Conservation (phyloP, 495 filamentous ascomycete genomes). For the Penicillium macrosclerotiorum region DNA sequence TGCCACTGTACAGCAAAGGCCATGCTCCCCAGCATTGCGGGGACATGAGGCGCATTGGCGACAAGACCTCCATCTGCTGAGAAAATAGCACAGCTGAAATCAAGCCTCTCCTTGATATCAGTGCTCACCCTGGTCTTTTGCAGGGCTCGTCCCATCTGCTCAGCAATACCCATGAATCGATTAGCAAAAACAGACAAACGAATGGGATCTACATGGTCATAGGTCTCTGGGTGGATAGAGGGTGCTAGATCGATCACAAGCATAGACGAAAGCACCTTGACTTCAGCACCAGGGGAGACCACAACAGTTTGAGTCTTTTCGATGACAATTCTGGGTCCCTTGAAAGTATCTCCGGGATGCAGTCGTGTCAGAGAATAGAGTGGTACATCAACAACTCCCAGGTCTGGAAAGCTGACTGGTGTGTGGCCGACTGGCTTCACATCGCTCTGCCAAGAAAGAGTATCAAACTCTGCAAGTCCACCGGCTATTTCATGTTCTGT, state of each 20-base stretch:
- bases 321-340: slow-evolving; percentile 87
- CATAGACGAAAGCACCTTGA: slow-evolving; percentile 40
- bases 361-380: slow-evolving; percentile 83
- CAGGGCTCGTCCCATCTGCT: slow-evolving; percentile 94
- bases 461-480: slow-evolving; percentile 32
- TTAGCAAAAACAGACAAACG: slow-evolving; percentile 95
- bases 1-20: slow-evolving; percentile 94
- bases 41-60: slow-evolving; percentile 92
- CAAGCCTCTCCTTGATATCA: slow-evolving; percentile 95
- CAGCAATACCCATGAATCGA: slow-evolving; percentile 97
- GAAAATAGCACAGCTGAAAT: slow-evolving; percentile 96
- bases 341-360: slow-evolving; percentile 68
- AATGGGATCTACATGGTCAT: slow-evolving; percentile 71
- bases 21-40: slow-evolving; percentile 91
- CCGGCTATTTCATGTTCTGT: slow-evolving; percentile 39
- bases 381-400: slow-evolving; percentile 72
- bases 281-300: slow-evolving; percentile 74
- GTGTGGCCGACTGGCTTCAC: slow-evolving; percentile 30
- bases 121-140: slow-evolving; percentile 98
- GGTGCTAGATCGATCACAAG: slow-evolving; percentile 45
- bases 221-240: slow-evolving; percentile 39
- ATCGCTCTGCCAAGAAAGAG: slow-evolving; percentile 24
- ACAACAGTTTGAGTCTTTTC: slow-evolving; percentile 97
- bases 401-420: slow-evolving; percentile 55
- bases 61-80: slow-evolving; percentile 88